Base-by-base conservation (phyloP, 305 asterid species). In the Rubia peregrina region DNA sequence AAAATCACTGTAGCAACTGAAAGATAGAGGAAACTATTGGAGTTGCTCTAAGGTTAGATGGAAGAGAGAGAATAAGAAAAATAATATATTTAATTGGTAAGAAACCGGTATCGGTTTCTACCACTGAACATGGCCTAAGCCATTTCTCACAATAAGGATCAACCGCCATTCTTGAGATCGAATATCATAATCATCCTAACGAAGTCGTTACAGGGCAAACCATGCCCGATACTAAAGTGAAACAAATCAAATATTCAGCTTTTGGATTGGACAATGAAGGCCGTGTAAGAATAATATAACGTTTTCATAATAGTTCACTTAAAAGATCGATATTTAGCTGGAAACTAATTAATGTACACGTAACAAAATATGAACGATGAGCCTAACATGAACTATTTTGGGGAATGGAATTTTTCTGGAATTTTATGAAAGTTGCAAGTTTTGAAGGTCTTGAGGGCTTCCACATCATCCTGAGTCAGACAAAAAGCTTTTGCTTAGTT, bases 391-490 rank as follows among this genome's bases (percentile, higher is more conserved):
- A 51, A 51, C 59, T n/a, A 51, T 51, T 17, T 14, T 17, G 59
- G 16, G n/a, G 53, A 17, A 51, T 16, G 57, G 57, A 51, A 51
- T 51, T 51, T 51, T 49, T 16, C 6, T 44, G 9, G 3, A 9
- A 33, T 56, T 24, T 57, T 6, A 7, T 51, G 40, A 36, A 65
- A 36, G 40, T 44, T 30, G n/a, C 19, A 42, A 78, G 77, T 69
- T 56, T 67, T 73, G 80, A 53, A 70, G 7, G 64, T 24, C 43
- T 65, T 72, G 36, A 30, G 69, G 56, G 62, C 71, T 64, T 68
- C 76, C 87, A 80, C 85, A 80, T 83, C 87, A 78, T 65, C 80
- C 66, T 80, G 85, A 80, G 82, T 80, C 74, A 30, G 84, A 80
- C 84, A 77, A 80, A 79, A 43, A 53, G 60, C 80, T 74, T 81